Evolutionary conservation across 305 asterid species (phyloP).

Genomic region (Fraxinus platypoda): DNA sequence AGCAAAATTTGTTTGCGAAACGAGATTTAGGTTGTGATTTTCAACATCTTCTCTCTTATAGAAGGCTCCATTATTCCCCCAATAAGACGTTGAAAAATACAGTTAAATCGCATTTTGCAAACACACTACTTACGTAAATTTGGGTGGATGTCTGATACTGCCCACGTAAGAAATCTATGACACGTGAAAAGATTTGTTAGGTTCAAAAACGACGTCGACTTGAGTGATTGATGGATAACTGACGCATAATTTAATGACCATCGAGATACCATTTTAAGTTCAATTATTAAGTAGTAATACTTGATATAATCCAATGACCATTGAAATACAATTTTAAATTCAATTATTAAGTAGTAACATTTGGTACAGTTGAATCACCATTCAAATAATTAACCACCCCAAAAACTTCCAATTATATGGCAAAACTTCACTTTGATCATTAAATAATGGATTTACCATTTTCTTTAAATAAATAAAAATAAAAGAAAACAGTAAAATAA

Average conservation of each 20-base stretch:
- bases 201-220: no score
- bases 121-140: background rate
- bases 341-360: no score
- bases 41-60: background rate
- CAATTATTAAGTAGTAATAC: no score
- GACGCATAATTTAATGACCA: background rate
- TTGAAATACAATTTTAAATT: background rate
- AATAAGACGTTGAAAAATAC: background rate
- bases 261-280: no score
- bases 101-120: background rate
- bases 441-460: background rate
- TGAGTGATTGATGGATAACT: no score
- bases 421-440: background rate
- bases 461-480: background rate
- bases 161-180: background rate
- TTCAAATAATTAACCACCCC: no score
- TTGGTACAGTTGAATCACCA: no score
- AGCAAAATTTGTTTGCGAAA: no score
- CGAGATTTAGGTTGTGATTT: background rate
- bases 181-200: background rate
- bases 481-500: no score
- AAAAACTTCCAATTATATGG: background rate
- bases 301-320: background rate
- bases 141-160: background rate
- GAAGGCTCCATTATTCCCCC: background rate